Evolutionary conservation across 139 green algal genomes (phyloP), one percentile per base, ranked within the genome.

Genomic region (Picochlorum sp.): DNA sequence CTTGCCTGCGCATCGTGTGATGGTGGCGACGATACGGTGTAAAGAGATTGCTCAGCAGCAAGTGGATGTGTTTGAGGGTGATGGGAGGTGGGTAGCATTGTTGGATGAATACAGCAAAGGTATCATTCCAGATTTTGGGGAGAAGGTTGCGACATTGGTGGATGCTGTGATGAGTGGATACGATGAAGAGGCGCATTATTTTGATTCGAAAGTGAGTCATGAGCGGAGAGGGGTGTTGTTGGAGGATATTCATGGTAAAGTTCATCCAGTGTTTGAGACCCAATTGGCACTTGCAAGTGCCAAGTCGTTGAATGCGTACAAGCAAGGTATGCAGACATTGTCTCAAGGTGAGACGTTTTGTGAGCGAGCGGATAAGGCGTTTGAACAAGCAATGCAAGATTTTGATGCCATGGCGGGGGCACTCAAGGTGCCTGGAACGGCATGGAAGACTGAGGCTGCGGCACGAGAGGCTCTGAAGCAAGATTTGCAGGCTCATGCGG

Each of bases 1-100:
- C 68, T 79, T 99, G 34, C 94, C 94, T 2, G 93, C 94, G 1
- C 94, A 99, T 82, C 92, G 92, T 80, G 89, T 95, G 38, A 98
- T 98, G 93, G 92, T 98, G 44, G 93, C 93, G 64, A 96, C 92
- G 61, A 89, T 97, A 15, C 77, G 93, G 1, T 98, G 93, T 74
- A 76, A 81, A 20, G 85, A 98, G 79, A 92, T 97, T 38, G 65
- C 73, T 30, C 50, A 58, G 13, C 85, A 89, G 16, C 81, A 91
- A 76, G 73, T 94, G 64, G 54, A 50, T 7, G 66, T 68, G 3
- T 78, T 96, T 46, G 8, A 45, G 16, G 37, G 32, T 1, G 82
- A 91, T 72, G 68, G 81, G 49, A 74, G 76, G 2, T 95, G 85
- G 85, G 7, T 28, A 14, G 30, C 21, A 23, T 71, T 95, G 49